Percentiles rank a stretch among this genome's conserved stretches.
Evolutionary conservation across 257 asterid species (phyloP).

Genomic region (Coffea eugenioides): DNA sequence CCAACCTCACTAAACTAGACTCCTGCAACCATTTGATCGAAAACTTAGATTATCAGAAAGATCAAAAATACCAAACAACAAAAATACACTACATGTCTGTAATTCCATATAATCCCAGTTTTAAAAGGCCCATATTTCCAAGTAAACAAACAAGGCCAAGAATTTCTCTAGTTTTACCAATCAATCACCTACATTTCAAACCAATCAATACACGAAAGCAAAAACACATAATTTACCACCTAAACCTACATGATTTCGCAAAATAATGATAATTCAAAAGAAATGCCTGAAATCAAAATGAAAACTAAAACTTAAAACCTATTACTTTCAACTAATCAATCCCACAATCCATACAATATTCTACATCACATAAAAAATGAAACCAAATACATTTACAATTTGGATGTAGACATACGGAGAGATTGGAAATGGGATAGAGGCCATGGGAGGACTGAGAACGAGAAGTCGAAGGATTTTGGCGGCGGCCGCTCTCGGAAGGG

Average conservation of each 20-base stretch:
- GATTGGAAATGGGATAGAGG: conserved; percentile 44
- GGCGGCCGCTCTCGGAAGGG: conserved; percentile 47
- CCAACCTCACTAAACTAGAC: conserved; percentile 85
- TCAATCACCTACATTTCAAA: neutral
- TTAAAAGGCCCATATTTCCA: no score
- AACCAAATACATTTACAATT: neutral
- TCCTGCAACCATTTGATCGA: conserved; percentile 46
- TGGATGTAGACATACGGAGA: conserved; percentile 48
- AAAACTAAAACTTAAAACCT: neutral
- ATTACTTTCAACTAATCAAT: neutral
- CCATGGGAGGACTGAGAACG: conserved; percentile 31
- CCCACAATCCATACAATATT: neutral
- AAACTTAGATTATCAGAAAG: neutral
- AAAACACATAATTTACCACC: neutral
- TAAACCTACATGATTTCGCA: neutral
- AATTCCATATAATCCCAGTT: no score
- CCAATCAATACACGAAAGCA: neutral
- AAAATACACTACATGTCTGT: neutral
- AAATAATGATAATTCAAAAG: no score
- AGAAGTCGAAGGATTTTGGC: conserved; percentile 12
- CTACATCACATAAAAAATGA: neutral
- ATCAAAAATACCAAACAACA: neutral
- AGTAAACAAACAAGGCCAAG: no score
- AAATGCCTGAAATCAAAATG: no score
- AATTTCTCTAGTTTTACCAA: no score